Evolutionary conservation across 257 asterid genomes (phyloP).

Genomic region (Rubia yunnanensis): DNA sequence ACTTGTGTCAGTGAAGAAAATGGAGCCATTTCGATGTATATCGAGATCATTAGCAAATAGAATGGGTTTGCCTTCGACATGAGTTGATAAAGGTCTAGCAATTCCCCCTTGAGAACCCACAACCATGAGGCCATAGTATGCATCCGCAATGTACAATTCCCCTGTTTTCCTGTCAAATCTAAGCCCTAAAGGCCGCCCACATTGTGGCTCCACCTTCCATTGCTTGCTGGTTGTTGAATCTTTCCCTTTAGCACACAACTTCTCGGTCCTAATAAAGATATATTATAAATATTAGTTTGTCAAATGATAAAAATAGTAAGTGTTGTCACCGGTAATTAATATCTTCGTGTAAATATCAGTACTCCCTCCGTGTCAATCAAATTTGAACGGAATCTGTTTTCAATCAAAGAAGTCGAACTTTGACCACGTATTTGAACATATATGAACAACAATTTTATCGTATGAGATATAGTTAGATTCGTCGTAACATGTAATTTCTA

Average conservation of each 20-base stretch:
- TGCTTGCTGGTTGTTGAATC: conserved; percentile 70
- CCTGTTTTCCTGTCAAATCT: conserved; percentile 62
- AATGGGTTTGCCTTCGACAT: conserved; percentile 51
- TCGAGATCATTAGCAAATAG: conserved; percentile 94
- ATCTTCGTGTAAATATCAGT: too few relatives aligned
- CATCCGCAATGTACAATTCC: conserved; percentile 73
- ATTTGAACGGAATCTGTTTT: too few relatives aligned
- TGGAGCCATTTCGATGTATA: conserved; percentile 69
- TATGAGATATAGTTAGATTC: too few relatives aligned
- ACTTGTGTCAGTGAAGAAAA: conserved; percentile 94
- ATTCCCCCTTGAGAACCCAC: conserved; percentile 43
- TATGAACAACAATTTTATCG: too few relatives aligned
- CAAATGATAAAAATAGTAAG: too few relatives aligned
- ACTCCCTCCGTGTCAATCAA: too few relatives aligned
- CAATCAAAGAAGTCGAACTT: too few relatives aligned
- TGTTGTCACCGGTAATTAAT: too few relatives aligned
- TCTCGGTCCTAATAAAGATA: conserved; percentile 50
- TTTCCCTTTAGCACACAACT: conserved; percentile 48
- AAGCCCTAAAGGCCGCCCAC: conserved; percentile 91
- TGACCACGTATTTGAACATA: too few relatives aligned
- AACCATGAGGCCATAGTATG: conserved; percentile 31
- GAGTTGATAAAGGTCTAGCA: conserved; percentile 51
- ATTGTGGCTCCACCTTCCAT: conserved; percentile 57
- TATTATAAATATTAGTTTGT: too few relatives aligned
- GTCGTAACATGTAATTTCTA: too few relatives aligned